Evolutionary conservation across 129 eudicot genomes (phyloP), one percentile per base, ranked within the genome.

Genomic region (Deinandra increscens): DNA sequence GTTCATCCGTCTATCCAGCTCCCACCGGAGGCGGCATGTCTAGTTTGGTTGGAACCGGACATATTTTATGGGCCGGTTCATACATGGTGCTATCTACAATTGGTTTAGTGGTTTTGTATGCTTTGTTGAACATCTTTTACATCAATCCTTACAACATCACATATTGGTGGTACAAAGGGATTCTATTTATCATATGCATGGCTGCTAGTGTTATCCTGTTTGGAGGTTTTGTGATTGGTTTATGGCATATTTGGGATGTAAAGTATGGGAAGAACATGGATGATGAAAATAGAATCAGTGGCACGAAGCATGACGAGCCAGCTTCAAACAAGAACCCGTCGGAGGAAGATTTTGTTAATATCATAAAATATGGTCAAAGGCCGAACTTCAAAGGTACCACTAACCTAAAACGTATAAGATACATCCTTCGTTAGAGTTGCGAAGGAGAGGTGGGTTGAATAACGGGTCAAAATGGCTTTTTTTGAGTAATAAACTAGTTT

Each of bases 31-130:
- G 80, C 53, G 84, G 74, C 60, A 93, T 93, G 82, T 89, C 96
- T 63, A 84, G 77, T 68, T 80, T 93, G 84, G 98, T 82, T 70
- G 98, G 98, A 45, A 93, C 95, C 2, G 96, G 98, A 64, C 68
- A 81, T 59, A 73, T 83, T 55, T 7, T 81, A 46, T 93, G 98
- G 98, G 81, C 92, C 63, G 96, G 95, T 49, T 43, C 82, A 23
- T 93, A 93, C 26, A 66, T 87, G 58, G 53, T 82, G 4, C 81
- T 81, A 49, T 85, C 91, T 3, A 84, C 92, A 49, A 39, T 86
- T 7, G 98, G 98, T 54, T 78, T 93, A 26, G 78, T 80, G 34
- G 65, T 87, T 63, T 72, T 61, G 9, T 68, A 83, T 36, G 92
- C 70, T 4, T 70, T 89, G 79, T 26, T 89, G 66, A 15, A 85